Evolutionary conservation across 495 filamentous ascomycete genomes (phyloP).

Genomic region (Trichoderma gamsii): DNA sequence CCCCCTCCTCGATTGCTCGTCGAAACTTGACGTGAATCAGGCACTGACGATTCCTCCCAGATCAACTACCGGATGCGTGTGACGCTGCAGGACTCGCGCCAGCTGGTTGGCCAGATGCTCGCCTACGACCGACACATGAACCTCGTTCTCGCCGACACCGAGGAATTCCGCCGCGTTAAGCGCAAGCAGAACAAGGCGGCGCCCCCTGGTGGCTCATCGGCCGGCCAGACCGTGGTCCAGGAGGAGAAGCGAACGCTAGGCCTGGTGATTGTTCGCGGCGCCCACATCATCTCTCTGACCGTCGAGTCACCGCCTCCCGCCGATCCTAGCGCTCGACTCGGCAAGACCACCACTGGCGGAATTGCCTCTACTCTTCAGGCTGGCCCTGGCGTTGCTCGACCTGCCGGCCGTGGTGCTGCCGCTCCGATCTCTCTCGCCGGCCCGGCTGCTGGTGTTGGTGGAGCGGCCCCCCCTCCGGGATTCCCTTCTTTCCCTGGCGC

Average conservation of each 20-base stretch:
- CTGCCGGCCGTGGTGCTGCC: constrained; percentile 75
- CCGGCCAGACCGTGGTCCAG: constrained; percentile 62
- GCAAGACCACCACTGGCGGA: constrained; percentile 64
- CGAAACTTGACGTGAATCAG: constrained; percentile 5
- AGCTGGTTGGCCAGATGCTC: constrained; percentile 95
- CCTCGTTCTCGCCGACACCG: constrained; percentile 94
- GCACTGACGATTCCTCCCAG: constrained; percentile 46
- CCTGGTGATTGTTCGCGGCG: constrained; percentile 89
- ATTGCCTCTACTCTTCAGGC: constrained; percentile 62
- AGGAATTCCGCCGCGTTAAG: constrained; percentile 95
- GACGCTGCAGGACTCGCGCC: constrained; percentile 89
- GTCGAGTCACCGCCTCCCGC: constrained; percentile 96
- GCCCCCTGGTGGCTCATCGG: constrained; percentile 55
- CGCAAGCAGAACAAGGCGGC: constrained; percentile 74
- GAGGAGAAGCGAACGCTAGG: constrained; percentile 96
- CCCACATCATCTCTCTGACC: constrained; percentile 86
- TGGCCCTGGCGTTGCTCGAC: constrained; percentile 85
- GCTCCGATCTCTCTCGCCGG: constrained; percentile 78
- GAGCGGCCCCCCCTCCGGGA: constrained; percentile 64
- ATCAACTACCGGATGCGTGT: constrained; percentile 99
- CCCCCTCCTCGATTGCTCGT: constrained; percentile 18
- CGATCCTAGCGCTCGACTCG: constrained; percentile 85
- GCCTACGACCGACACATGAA: constrained; percentile 99
- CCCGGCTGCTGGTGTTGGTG: constrained; percentile 84
- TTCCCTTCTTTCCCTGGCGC: constrained; percentile 55